Evolutionary conservation across 805 yeast genomes (phyloP).

Genomic region (Brettanomyces sp.): DNA sequence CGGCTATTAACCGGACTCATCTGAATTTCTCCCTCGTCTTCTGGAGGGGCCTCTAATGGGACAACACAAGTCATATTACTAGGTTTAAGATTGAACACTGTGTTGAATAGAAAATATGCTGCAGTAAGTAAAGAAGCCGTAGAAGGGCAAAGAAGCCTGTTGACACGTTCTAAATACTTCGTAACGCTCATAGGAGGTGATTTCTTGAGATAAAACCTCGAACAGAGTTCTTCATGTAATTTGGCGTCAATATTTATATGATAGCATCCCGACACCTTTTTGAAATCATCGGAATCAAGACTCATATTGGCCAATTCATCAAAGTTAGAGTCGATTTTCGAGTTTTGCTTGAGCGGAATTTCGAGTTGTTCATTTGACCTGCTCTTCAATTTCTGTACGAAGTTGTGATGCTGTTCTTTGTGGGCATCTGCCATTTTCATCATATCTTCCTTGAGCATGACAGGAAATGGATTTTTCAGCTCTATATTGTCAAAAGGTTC

Average conservation of each 20-base stretch:
- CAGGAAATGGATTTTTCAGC: neutral
- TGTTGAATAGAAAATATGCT: conserved; percentile 22
- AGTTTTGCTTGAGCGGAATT: conserved; percentile 17
- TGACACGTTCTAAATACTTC: conserved; percentile 23
- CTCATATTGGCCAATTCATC: conserved; percentile 7
- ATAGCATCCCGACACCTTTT: conserved; percentile 6
- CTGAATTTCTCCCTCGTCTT: conserved; percentile 3
- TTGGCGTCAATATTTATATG: conserved; percentile 6
- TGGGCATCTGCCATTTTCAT: neutral
- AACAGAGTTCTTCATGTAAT: conserved; percentile 9
- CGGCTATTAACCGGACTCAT: conserved; percentile 25
- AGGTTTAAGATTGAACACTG: conserved; percentile 19
- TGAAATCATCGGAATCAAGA: conserved; percentile 5
- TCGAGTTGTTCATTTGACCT: conserved; percentile 21
- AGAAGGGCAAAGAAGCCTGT: conserved; percentile 22
- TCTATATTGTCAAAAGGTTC: neutral
- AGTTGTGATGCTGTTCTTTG: neutral
- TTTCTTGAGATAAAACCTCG: conserved; percentile 23
- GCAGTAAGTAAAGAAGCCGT: conserved; percentile 24
- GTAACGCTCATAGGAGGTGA: conserved; percentile 21
- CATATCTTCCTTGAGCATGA: neutral
- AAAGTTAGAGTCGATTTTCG: conserved; percentile 22
- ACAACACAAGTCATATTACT: conserved; percentile 1
- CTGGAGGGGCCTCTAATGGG: conserved; percentile 5
- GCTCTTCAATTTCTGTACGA: neutral